Evolutionary conservation across 768 basidiomycete species (phyloP).

Genomic region (Psilocybe cyanescens): DNA sequence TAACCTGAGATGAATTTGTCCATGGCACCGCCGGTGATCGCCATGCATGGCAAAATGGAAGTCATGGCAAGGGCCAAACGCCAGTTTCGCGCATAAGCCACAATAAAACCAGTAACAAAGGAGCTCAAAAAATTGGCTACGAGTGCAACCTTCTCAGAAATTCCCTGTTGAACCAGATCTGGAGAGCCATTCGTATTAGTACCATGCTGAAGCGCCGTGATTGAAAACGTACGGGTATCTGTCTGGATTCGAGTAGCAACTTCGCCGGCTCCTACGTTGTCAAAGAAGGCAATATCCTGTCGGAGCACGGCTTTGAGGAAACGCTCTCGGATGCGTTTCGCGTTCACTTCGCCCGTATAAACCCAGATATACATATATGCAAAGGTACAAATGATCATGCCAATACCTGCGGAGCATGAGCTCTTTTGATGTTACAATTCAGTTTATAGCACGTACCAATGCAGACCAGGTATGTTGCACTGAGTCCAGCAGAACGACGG

Average conservation of each 20-base stretch:
- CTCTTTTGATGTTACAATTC: background rate
- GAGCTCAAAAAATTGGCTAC: constrained; percentile 65
- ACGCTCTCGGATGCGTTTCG: constrained; percentile 81
- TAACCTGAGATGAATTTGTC: constrained; percentile 66
- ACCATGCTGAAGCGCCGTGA: background rate
- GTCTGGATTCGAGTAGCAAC: constrained; percentile 92
- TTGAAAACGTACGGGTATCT: constrained; percentile 66
- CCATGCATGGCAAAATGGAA: constrained; percentile 85
- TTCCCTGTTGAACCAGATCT: constrained; percentile 92
- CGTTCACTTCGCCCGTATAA: constrained; percentile 79
- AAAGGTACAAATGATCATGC: constrained; percentile 76
- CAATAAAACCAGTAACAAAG: constrained; percentile 79
- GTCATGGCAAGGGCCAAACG: constrained; percentile 83
- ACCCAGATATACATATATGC: constrained; percentile 73
- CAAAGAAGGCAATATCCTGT: constrained; percentile 90
- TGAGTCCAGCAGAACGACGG: constrained; percentile 50
- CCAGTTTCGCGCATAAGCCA: constrained; percentile 75
- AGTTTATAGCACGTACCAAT: constrained; percentile 52
- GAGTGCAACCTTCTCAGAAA: constrained; percentile 86
- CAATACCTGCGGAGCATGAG: constrained; percentile 54
- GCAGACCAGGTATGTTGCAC: constrained; percentile 67
- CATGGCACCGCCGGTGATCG: constrained; percentile 72
- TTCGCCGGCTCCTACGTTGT: constrained; percentile 90
- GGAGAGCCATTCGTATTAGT: background rate
- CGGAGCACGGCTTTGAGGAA: constrained; percentile 83